phyloP scores from a whole-genome alignment of 129 eudicot genomes.

The Lactuca saligna region DNA sequence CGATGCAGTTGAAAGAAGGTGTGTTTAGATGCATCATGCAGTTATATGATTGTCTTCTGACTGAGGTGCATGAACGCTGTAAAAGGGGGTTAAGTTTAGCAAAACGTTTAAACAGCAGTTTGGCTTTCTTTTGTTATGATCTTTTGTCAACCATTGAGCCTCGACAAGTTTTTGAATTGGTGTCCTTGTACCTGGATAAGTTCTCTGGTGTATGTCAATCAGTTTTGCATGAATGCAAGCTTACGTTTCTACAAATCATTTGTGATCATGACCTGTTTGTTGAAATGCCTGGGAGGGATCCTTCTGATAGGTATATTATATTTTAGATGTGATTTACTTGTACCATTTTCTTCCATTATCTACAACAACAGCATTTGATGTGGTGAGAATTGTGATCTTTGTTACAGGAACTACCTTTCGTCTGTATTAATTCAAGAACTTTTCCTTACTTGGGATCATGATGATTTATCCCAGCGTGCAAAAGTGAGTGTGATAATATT shows the following conservation, averaged over 20 bases:
- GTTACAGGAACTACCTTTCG: slow-evolving; percentile 91
- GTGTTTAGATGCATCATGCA: slow-evolving; percentile 97
- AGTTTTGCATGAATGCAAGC: slow-evolving; percentile 97
- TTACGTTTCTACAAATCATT: slow-evolving; percentile 88
- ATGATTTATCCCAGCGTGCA: slow-evolving; percentile 83
- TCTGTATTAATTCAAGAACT: slow-evolving; percentile 93
- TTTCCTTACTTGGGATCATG: slow-evolving; percentile 97
- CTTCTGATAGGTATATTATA: slow-evolving; percentile 80
- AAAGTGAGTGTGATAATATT: slow-evolving; percentile 53
- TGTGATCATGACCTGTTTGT: slow-evolving; percentile 99
- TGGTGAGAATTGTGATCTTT: not conserved
- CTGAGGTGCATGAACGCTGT: slow-evolving; percentile 99
- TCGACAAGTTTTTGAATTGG: slow-evolving; percentile 99
- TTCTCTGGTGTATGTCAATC: slow-evolving; percentile 94
- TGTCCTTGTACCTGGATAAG: slow-evolving; percentile 94
- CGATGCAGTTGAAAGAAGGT: slow-evolving; percentile 97
- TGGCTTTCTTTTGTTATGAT: slow-evolving; percentile 98
- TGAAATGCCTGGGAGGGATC: slow-evolving; percentile 99
- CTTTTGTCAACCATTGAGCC: slow-evolving; percentile 90
- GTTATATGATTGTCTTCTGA: slow-evolving; percentile 90
- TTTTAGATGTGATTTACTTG: not conserved
- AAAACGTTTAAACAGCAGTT: slow-evolving; percentile 86
- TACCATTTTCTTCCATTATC: not conserved
- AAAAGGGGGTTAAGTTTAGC: slow-evolving; percentile 93
- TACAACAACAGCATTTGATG: slow-evolving; percentile 20